Evolutionary conservation across 345 rosid species (phyloP), one percentile per base, ranked within the genome.

Genomic region (Hibiscus syriacus): DNA sequence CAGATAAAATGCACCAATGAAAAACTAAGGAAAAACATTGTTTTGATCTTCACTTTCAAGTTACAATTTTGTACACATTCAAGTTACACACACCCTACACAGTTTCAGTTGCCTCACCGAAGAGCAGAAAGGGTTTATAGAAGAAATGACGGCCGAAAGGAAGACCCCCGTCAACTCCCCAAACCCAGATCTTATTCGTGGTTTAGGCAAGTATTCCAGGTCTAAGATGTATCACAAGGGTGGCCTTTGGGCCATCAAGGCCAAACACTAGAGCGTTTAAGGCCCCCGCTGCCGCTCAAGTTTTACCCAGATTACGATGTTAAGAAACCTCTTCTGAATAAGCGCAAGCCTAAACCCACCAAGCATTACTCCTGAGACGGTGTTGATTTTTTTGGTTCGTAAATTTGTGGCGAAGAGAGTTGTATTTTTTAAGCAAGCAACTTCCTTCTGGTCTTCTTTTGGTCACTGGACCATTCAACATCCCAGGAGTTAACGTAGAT

Each of bases 281-380:
- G 14, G 6, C 6, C 6, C 16, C 27, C 27, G 56, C 27, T 1
- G 6, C 56, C 56, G 10, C 27, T 29, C 56, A 52, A 52, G 27
- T 52, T 52, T 70, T 85, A 83, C 68, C 86, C 97, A 0, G 96
- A 93, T 2, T 97, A 92, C 19, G 93, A 92, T 46, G 27, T 52
- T 16, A 52, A 52, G 56, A 52, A 52, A 29, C 56, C 56, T 12
- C 56, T 52, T 23, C 26, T 52, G 29, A 52, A 52, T 26, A 52
- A 22, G 27, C 56, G 56, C 29, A 52, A 52, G 6, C 56, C 56
- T 52, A 52, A 52, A 11, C 56, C 56, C 56, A 52, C 56, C 29
- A 52, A 52, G 89, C 71, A 81, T 89, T 48, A 83, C 92, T 16
- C 90, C 96, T 1, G 96, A 92, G 8, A 83, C 92, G 20, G 92